phyloP scores from a whole-genome alignment of 768 basidiomycete species.

The Russula griseocarnosa region DNA sequence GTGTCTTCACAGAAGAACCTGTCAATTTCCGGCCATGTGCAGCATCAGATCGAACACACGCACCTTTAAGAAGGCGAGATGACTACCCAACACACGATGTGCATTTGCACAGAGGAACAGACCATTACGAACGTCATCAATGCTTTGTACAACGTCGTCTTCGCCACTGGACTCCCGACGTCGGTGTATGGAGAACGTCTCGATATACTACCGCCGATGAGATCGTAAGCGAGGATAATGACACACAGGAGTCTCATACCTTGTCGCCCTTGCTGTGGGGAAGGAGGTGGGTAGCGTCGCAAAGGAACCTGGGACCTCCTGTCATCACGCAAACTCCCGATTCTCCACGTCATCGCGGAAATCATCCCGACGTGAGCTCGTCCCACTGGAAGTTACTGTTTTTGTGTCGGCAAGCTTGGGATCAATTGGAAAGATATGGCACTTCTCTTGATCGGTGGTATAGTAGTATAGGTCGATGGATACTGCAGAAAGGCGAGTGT shows the following conservation, averaged over 20 bases:
- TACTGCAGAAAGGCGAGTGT: not conserved
- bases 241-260: not conserved
- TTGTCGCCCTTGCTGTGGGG: not conserved
- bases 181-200: not conserved
- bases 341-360: not conserved
- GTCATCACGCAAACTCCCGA: not conserved
- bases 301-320: not conserved
- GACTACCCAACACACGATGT: not conserved
- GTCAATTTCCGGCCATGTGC: not conserved
- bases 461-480: not conserved
- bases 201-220: not conserved
- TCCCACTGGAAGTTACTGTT: not conserved
- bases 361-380: not conserved
- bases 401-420: not conserved
- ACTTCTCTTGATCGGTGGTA: not conserved
- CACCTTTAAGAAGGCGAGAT: not conserved
- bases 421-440: not conserved
- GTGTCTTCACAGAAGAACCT: conserved; percentile 1
- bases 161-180: not conserved
- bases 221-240: not conserved
- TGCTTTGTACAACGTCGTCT: not conserved
- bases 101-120: not conserved
- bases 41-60: not conserved
- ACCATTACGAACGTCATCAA: not conserved
- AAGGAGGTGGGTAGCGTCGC: not conserved